phyloP scores from a whole-genome alignment of 2,329 filamentous ascomycete genomes.

The Xylaria sp. region DNA sequence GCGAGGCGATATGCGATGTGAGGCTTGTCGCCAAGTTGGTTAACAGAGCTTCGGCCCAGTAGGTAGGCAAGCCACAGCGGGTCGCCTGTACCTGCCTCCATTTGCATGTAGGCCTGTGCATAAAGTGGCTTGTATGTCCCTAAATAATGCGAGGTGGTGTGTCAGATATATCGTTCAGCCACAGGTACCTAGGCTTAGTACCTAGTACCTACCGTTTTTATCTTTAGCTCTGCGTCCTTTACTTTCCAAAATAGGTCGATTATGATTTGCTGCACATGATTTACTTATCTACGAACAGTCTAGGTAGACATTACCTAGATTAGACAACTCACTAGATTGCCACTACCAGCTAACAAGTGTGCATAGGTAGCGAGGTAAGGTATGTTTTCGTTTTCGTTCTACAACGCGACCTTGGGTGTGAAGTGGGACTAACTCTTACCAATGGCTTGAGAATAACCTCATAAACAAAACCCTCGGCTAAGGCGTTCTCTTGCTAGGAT shows the following conservation, averaged over 20 bases:
- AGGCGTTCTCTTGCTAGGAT: slow-evolving; percentile 3
- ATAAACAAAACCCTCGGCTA: slow-evolving; percentile 3
- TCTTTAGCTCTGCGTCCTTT: neutral
- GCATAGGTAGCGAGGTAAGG: too few relatives aligned
- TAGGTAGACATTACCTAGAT: neutral
- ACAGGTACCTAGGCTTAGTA: neutral
- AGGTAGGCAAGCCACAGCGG: slow-evolving; percentile 26
- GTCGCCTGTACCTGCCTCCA: neutral
- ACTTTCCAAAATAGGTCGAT: neutral
- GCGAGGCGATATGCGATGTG: slow-evolving; percentile 19
- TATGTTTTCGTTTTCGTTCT: neutral
- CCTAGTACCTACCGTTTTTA: neutral
- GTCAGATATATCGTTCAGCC: neutral
- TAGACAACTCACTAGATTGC: too few relatives aligned
- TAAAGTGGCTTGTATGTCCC: slow-evolving; percentile 20
- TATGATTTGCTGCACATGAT: neutral
- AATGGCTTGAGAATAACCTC: neutral
- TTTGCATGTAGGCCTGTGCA: too few relatives aligned
- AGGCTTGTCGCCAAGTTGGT: slow-evolving; percentile 5
- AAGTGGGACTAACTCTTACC: neutral
- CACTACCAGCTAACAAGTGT: neutral
- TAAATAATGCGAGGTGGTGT: too few relatives aligned
- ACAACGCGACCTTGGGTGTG: neutral
- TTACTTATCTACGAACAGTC: neutral
- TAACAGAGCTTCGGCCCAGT: slow-evolving; percentile 32